These are phyloP conservation scores for Alternaria panax DNA, from an alignment of 2,329 filamentous ascomycete species.

Conservation along the genomic window DNA sequence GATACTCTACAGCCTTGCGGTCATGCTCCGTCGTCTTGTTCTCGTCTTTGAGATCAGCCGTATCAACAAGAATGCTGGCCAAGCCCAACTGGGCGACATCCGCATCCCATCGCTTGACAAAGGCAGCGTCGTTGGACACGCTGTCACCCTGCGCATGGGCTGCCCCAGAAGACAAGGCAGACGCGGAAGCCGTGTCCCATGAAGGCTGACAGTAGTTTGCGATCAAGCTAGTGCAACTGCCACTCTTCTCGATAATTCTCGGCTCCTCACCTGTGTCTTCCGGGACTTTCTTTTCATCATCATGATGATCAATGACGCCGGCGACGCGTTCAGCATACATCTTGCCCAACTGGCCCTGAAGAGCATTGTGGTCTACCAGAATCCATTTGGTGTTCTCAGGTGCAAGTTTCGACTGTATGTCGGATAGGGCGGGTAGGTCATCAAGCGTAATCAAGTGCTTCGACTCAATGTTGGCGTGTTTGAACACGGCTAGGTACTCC, in stretches of 20 bases:
- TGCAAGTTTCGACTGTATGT: conserved; percentile 56
- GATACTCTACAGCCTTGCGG: conserved; percentile 62
- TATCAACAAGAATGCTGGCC: conserved; percentile 77
- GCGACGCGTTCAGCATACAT: conserved; percentile 63
- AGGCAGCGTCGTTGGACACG: conserved; percentile 37
- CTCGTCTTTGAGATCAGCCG: conserved; percentile 64
- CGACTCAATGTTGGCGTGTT: conserved; percentile 64
- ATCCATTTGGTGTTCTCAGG: conserved; percentile 71
- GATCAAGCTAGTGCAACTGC: conserved; percentile 77
- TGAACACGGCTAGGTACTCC: conserved; percentile 73
- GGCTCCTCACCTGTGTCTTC: conserved; percentile 58
- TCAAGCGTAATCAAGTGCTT: conserved; percentile 71
- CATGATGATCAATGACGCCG: conserved; percentile 81
- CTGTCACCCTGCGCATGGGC: conserved; percentile 52
- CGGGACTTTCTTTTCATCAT: conserved; percentile 69
- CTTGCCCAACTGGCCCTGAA: conserved; percentile 67
- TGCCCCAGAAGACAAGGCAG: conserved; percentile 52
- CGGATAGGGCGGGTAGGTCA: conserved; percentile 62
- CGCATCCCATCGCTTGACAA: conserved; percentile 57
- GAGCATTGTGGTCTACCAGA: conserved; percentile 80
- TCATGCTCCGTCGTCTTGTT: conserved; percentile 73
- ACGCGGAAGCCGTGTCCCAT: conserved; percentile 63
- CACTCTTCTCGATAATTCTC: conserved; percentile 69
- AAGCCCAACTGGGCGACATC: conserved; percentile 72
- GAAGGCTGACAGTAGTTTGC: conserved; percentile 63